A percentile compares a stretch with the other conserved stretches of the same genome.
These are phyloP conservation scores for Pythium utonaiense DNA, from an alignment of 352 stramenopile genomes.

Conservation along the genomic window DNA sequence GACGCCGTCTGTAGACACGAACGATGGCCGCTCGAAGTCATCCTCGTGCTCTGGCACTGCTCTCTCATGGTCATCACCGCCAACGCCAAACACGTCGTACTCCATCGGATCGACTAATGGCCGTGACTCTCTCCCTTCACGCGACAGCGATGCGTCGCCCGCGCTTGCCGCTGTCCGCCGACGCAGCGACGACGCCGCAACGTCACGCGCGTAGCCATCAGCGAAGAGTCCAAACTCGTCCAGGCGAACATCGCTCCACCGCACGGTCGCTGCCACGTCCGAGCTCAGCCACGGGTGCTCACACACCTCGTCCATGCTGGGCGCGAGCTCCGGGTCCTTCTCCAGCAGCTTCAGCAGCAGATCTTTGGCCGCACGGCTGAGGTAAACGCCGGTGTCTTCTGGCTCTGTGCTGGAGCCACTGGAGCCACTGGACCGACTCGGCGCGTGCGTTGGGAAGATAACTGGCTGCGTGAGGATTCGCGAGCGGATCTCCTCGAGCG, in stretches of 20 bases:
- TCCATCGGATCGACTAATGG: neutral
- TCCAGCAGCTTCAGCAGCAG: slow-evolving; percentile 54
- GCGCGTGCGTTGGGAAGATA: slow-evolving; percentile 30
- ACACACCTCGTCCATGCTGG: slow-evolving; percentile 58
- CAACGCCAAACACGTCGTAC: slow-evolving; percentile 17
- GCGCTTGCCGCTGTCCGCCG: slow-evolving; percentile 1
- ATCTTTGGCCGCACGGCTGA: slow-evolving; percentile 70
- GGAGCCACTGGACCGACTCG: slow-evolving; percentile 8
- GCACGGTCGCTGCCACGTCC: slow-evolving; percentile 38
- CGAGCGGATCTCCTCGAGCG: slow-evolving; percentile 24
- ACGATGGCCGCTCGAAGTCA: slow-evolving; percentile 51
- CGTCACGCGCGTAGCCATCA: slow-evolving; percentile 37
- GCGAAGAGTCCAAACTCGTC: slow-evolving; percentile 42
- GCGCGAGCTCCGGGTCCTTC: slow-evolving; percentile 40
- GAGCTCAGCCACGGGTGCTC: slow-evolving; percentile 66
- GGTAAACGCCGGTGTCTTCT: slow-evolving; percentile 10
- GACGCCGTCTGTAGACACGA: slow-evolving; percentile 64
- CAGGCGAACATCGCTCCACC: slow-evolving; percentile 44
- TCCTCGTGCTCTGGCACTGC: no score
- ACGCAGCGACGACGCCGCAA: slow-evolving; percentile 29
- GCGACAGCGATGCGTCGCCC: slow-evolving; percentile 1
- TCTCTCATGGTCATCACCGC: neutral
- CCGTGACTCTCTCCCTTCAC: neutral
- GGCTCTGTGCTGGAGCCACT: neutral
- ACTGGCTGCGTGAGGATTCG: slow-evolving; percentile 22